Evolutionary conservation across 805 yeast species (phyloP).

Genomic region (Zygoascus biomembranicola): DNA sequence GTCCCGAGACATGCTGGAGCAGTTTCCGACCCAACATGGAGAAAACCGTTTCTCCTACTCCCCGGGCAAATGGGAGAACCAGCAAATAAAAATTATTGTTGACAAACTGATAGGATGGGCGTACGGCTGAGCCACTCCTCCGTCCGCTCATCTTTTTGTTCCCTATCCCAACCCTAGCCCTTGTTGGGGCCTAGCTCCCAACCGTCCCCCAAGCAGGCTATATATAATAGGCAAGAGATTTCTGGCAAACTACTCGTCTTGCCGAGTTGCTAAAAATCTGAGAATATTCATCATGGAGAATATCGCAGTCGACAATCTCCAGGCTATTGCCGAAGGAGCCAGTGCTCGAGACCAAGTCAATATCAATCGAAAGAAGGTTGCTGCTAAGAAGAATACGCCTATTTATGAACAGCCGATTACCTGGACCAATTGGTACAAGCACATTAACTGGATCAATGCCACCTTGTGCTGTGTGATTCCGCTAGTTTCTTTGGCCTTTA

Average conservation of each 20-base stretch:
- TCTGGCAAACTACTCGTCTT: no score
- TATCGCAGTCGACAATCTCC: conserved; percentile 23
- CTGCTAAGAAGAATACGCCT: conserved; percentile 29
- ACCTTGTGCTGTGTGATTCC: conserved; percentile 52
- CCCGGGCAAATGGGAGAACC: no score
- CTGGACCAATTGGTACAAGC: conserved; percentile 59
- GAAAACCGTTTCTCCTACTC: neutral
- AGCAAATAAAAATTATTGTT: no score
- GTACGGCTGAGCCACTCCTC: no score
- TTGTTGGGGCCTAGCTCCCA: neutral
- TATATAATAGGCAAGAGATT: neutral
- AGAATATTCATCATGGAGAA: conserved; percentile 7
- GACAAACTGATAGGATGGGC: no score
- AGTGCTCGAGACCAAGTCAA: conserved; percentile 19
- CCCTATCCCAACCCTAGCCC: neutral
- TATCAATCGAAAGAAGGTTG: conserved; percentile 21
- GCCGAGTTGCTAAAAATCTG: no score
- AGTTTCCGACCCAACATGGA: neutral
- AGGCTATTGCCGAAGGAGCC: conserved; percentile 28
- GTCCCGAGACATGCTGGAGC: neutral
- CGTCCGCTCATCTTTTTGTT: no score
- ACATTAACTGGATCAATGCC: conserved; percentile 68
- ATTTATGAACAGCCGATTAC: conserved; percentile 72
- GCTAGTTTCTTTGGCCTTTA: conserved; percentile 35
- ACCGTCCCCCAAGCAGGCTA: neutral